phyloP scores from a whole-genome alignment of 225 moss, liverwort and hornwort species.

The Pseudoscleropodium purum region DNA sequence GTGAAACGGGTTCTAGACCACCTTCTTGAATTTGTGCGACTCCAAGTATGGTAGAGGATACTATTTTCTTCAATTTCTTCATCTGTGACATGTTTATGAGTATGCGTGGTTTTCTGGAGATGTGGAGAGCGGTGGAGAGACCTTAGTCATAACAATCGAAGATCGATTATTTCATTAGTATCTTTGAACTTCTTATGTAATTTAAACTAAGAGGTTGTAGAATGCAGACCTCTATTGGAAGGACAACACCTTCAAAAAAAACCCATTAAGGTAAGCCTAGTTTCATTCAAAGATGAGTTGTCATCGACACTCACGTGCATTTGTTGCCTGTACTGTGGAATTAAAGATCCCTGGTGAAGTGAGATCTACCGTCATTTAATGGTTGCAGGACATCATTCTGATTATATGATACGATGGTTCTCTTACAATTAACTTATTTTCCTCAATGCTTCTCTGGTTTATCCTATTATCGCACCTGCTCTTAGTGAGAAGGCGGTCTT shows the following conservation, averaged over 20 bases:
- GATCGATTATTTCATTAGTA: neutral
- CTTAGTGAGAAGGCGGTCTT: neutral
- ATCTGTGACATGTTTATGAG: neutral
- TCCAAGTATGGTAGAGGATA: neutral
- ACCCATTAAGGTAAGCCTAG: neutral
- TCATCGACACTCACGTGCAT: neutral
- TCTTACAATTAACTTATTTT: neutral
- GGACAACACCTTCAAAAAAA: neutral
- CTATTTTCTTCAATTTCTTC: neutral
- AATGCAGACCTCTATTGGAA: neutral
- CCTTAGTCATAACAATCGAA: neutral
- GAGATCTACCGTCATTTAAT: neutral
- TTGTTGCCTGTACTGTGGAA: neutral
- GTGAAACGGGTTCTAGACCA: neutral
- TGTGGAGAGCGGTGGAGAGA: neutral
- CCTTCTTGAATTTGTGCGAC: too few species aligned
- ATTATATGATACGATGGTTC: neutral
- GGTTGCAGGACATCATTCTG: neutral
- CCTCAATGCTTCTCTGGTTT: neutral
- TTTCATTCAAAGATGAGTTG: neutral
- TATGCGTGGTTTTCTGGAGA: neutral
- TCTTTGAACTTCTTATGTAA: neutral
- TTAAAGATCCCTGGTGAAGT: too few species aligned
- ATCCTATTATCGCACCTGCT: neutral
- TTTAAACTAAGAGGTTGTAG: neutral